Evolutionary conservation across 179 eudicot genomes (phyloP).

Genomic region (Nepenthes alata): DNA sequence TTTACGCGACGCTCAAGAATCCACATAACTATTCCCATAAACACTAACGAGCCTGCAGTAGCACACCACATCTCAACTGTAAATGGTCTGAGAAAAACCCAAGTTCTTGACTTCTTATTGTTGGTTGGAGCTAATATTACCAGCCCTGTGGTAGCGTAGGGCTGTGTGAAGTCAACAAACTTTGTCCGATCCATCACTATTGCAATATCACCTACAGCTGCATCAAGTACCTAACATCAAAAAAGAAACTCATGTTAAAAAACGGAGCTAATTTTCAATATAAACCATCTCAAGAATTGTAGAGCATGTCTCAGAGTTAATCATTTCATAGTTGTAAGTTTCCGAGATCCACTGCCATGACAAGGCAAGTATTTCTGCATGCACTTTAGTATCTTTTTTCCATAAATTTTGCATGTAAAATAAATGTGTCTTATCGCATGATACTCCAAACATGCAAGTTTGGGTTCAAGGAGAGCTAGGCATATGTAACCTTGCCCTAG

Average conservation of each 20-base stretch:
- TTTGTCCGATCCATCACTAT: constrained; percentile 61
- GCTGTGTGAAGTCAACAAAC: constrained; percentile 76
- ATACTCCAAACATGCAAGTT: too few species aligned
- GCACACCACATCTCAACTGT: constrained; percentile 60
- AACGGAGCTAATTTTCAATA: background rate
- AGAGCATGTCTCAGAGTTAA: too few species aligned
- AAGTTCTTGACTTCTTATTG: constrained; percentile 42
- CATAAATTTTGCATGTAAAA: too few species aligned
- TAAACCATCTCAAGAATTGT: too few species aligned
- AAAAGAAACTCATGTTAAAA: background rate
- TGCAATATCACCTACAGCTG: constrained; percentile 72
- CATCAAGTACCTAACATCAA: constrained; percentile 53
- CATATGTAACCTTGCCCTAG: too few species aligned
- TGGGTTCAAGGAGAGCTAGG: too few species aligned
- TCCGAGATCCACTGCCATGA: background rate
- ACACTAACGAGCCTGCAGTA: constrained; percentile 48
- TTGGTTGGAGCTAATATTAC: constrained; percentile 52
- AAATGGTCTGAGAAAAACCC: constrained; percentile 75
- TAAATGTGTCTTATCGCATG: too few species aligned
- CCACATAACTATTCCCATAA: constrained; percentile 72
- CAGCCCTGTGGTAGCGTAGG: constrained; percentile 61
- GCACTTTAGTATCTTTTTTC: too few species aligned
- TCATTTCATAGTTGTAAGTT: background rate
- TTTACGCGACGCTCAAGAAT: constrained; percentile 73
- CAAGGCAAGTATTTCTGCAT: too few species aligned